Evolutionary conservation across 306 rosid genomes (phyloP).

Genomic region (Rubus parviflorus): DNA sequence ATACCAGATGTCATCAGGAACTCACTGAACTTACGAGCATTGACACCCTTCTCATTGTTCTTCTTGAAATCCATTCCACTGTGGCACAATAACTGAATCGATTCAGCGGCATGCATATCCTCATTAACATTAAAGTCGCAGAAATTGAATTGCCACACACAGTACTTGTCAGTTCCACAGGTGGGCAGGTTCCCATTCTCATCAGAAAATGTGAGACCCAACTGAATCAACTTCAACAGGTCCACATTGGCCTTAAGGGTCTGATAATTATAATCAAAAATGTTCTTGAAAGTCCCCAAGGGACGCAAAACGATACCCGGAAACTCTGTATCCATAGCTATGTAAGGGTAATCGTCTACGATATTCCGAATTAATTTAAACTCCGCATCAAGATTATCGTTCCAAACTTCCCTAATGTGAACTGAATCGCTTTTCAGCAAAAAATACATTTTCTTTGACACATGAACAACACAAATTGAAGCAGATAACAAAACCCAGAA

Average conservation of each 20-base stretch:
- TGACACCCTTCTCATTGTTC: slow-evolving; percentile 42
- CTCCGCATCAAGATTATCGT: slow-evolving; percentile 37
- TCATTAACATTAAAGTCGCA: slow-evolving; percentile 28
- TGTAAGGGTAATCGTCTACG: slow-evolving; percentile 34
- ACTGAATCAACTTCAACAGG: slow-evolving; percentile 41
- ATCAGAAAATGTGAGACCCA: slow-evolving; percentile 46
- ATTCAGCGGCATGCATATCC: slow-evolving; percentile 28
- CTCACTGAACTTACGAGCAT: slow-evolving; percentile 25
- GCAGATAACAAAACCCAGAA: slow-evolving; percentile 19
- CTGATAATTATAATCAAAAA: slow-evolving; percentile 21
- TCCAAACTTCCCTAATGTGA: slow-evolving; percentile 46
- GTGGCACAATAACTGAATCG: slow-evolving; percentile 28
- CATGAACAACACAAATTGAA: not conserved
- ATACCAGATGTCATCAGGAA: slow-evolving; percentile 36
- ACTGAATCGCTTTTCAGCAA: slow-evolving; percentile 21
- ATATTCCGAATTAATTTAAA: slow-evolving; percentile 24
- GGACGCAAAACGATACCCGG: slow-evolving; percentile 33
- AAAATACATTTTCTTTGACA: slow-evolving; percentile 25
- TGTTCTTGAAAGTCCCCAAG: slow-evolving; percentile 24
- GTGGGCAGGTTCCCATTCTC: slow-evolving; percentile 46
- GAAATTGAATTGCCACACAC: slow-evolving; percentile 52
- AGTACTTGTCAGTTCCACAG: slow-evolving; percentile 37
- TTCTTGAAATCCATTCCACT: slow-evolving; percentile 44
- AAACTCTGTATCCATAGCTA: slow-evolving; percentile 50
- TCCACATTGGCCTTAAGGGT: slow-evolving; percentile 38